These are phyloP conservation scores for Didymella pinodella DNA, from an alignment of 2,329 filamentous ascomycete genomes.

Conservation along the genomic window DNA sequence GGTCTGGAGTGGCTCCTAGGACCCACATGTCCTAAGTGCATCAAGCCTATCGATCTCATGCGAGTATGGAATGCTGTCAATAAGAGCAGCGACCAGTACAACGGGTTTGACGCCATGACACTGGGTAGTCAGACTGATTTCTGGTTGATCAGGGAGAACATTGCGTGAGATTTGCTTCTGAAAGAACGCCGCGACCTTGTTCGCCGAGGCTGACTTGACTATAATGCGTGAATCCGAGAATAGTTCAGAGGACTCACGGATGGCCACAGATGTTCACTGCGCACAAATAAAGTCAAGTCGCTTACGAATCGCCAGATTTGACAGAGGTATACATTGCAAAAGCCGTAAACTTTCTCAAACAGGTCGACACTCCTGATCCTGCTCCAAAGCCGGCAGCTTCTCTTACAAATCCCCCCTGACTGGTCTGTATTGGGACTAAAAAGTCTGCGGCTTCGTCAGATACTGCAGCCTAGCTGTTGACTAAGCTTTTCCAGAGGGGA, in stretches of 20 bases:
- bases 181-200: conserved; percentile 13
- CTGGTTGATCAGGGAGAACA: conserved; percentile 17
- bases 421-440: conserved; percentile 13
- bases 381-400: not conserved
- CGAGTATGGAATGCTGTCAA: conserved; percentile 13
- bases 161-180: conserved; percentile 8
- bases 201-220: not conserved
- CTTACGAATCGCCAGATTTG: not conserved
- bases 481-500: not conserved
- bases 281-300: conserved; percentile 10
- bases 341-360: conserved; percentile 7
- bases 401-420: conserved; percentile 1
- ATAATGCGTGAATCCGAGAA: conserved; percentile 4
- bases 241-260: conserved; percentile 3
- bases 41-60: conserved; percentile 23
- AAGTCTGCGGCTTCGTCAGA: conserved; percentile 9
- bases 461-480: conserved; percentile 7
- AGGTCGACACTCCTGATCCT: conserved; percentile 15
- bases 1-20: conserved; percentile 18
- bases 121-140: conserved; percentile 16
- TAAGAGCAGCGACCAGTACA: conserved; percentile 18
- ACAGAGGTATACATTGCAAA: conserved; percentile 10
- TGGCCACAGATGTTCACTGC: conserved; percentile 9
- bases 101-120: conserved; percentile 8
- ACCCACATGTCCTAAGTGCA: conserved; percentile 18